Evolutionary conservation across 805 yeast species (phyloP).

Genomic region (Kodamaea jinghongensis): DNA sequence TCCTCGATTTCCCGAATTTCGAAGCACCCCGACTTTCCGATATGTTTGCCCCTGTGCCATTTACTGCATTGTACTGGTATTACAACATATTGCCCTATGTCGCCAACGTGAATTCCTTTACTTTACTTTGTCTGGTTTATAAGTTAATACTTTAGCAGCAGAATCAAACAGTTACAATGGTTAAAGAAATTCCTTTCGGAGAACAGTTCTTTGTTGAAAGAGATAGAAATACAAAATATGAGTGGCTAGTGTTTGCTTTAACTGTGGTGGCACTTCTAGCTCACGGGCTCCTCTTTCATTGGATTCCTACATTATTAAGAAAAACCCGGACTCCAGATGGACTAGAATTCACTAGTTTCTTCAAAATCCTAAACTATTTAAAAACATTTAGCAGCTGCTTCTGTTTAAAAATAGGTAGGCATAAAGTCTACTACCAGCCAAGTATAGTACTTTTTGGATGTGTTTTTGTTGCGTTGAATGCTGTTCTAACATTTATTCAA

Average conservation of each 20-base stretch:
- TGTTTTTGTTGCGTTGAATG: conserved; percentile 28
- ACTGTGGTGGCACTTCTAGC: conserved; percentile 23
- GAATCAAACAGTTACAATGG: neutral
- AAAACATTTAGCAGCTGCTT: conserved; percentile 26
- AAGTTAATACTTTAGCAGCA: too few relatives aligned
- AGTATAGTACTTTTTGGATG: conserved; percentile 30
- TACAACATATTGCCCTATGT: too few relatives aligned
- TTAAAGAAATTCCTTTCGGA: conserved; percentile 27
- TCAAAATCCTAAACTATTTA: conserved; percentile 27
- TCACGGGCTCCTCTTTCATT: conserved; percentile 43
- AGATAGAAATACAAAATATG: conserved; percentile 32
- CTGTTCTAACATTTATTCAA: conserved; percentile 25
- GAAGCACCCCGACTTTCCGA: neutral
- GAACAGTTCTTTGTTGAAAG: conserved; percentile 39
- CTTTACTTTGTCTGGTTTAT: too few relatives aligned
- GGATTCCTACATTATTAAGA: conserved; percentile 39
- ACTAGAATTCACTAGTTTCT: conserved; percentile 19
- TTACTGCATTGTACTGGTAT: too few relatives aligned
- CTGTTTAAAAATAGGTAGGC: conserved; percentile 19
- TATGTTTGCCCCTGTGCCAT: neutral
- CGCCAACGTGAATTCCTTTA: too few relatives aligned
- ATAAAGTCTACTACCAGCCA: conserved; percentile 39
- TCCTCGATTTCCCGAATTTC: neutral
- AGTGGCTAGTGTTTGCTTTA: conserved; percentile 34
- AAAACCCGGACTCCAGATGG: conserved; percentile 16